These are phyloP conservation scores for Fusarium luffae DNA, from an alignment of 2,329 filamentous ascomycete species.

Conservation along the genomic window DNA sequence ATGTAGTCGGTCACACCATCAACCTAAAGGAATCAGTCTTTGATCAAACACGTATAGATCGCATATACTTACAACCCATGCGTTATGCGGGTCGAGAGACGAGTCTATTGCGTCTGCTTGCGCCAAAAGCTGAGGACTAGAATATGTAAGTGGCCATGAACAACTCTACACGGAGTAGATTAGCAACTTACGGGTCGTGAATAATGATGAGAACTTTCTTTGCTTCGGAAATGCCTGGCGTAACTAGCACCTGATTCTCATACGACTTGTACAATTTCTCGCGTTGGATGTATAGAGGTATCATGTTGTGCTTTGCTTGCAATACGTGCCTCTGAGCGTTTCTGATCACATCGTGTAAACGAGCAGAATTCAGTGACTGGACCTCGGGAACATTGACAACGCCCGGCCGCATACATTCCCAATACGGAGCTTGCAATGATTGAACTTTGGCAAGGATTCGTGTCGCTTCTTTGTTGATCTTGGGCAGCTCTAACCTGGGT, in stretches of 20 bases:
- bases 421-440: conserved; percentile 75
- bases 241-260: conserved; percentile 87
- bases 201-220: conserved; percentile 84
- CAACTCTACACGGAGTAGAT: not conserved
- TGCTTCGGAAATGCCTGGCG: conserved; percentile 73
- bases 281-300: conserved; percentile 81
- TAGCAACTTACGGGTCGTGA: conserved; percentile 80
- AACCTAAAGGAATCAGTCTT: conserved; percentile 64
- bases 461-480: conserved; percentile 67
- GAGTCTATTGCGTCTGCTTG: conserved; percentile 77
- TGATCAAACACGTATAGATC: not conserved
- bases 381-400: conserved; percentile 65
- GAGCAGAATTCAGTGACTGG: conserved; percentile 64
- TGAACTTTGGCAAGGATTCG: conserved; percentile 68
- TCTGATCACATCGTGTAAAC: conserved; percentile 84
- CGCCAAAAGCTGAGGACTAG: conserved; percentile 74
- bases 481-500: conserved; percentile 66
- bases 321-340: conserved; percentile 78
- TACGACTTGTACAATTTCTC: conserved; percentile 79
- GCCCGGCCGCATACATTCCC: conserved; percentile 86
- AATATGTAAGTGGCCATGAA: conserved; percentile 20
- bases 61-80: conserved; percentile 77
- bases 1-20: conserved; percentile 85
- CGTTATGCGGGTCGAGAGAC: conserved; percentile 82
- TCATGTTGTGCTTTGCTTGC: conserved; percentile 79